These are phyloP conservation scores for Potentilla sterilis DNA, from an alignment of 306 rosid species.

Conservation along the genomic window DNA sequence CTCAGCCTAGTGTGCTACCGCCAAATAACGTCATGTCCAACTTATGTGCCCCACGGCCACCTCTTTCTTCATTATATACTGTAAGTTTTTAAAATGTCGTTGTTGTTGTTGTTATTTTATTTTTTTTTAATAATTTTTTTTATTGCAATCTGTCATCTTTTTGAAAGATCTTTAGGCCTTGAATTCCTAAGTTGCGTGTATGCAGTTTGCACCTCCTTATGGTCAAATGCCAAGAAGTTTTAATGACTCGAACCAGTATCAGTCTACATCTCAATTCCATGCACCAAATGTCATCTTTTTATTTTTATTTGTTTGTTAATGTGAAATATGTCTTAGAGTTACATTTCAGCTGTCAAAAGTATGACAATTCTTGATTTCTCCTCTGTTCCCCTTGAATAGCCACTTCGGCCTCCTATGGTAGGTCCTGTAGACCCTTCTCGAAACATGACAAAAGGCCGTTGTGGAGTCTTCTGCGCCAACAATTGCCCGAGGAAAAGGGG, in stretches of 20 bases:
- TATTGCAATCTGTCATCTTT: slow-evolving; percentile 6
- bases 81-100: slow-evolving; percentile 44
- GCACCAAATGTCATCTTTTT: slow-evolving; percentile 40
- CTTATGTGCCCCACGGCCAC: slow-evolving; percentile 58
- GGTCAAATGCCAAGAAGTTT: slow-evolving; percentile 65
- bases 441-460: too few relatives aligned
- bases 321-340: too few relatives aligned
- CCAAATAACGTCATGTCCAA: slow-evolving; percentile 59
- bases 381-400: too few relatives aligned
- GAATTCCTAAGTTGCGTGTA: slow-evolving; percentile 23
- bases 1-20: slow-evolving; percentile 54
- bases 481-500: too few relatives aligned
- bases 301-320: too few relatives aligned
- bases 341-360: too few relatives aligned
- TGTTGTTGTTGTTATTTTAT: neutral
- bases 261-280: slow-evolving; percentile 14
- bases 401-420: too few relatives aligned
- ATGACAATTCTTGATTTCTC: too few relatives aligned
- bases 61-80: slow-evolving; percentile 63
- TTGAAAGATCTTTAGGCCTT: slow-evolving; percentile 18
- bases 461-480: too few relatives aligned
- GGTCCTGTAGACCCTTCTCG: too few relatives aligned
- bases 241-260: slow-evolving; percentile 50
- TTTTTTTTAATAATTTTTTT: too few relatives aligned
- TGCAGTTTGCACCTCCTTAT: slow-evolving; percentile 67